A percentile compares a stretch with the other conserved stretches of the same genome.
These are phyloP conservation scores for Aspergillus heteromorphus DNA, from an alignment of 495 filamentous ascomycete genomes.

Conservation along the genomic window DNA sequence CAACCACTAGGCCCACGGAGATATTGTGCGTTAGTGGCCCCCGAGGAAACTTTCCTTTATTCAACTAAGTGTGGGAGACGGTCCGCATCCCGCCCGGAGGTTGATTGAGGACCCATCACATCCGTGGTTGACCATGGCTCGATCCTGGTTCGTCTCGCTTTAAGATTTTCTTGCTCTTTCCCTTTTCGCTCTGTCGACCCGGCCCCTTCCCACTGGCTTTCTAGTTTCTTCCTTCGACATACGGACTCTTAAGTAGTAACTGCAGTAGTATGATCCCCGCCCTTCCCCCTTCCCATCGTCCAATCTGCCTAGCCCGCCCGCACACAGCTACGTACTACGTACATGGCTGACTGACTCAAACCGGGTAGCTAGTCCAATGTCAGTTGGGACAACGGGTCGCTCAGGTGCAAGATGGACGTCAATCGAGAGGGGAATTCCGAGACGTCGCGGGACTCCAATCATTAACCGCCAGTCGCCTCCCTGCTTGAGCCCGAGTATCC, in stretches of 20 bases:
- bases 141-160: background rate
- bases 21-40: constrained; percentile 12
- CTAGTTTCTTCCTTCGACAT: background rate
- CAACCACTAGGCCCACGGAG: constrained; percentile 6
- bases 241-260: no score
- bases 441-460: background rate
- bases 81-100: constrained; percentile 24
- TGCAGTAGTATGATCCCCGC: no score
- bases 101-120: constrained; percentile 5
- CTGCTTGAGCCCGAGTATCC: background rate
- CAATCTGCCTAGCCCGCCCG: no score
- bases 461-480: background rate
- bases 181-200: background rate
- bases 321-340: no score
- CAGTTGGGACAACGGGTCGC: no score
- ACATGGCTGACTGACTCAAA: no score
- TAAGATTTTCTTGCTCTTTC: background rate
- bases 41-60: background rate
- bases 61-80: constrained; percentile 16
- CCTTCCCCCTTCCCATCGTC: no score
- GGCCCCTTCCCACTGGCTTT: background rate
- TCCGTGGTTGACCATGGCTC: background rate
- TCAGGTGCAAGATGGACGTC: no score
- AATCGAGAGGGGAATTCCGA: no score
- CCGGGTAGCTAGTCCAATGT: no score